A percentile compares a stretch with the other conserved stretches of the same genome.
phyloP scores from a whole-genome alignment of 2,329 filamentous ascomycete genomes.

The Myriosclerotinia scirpicola region DNA sequence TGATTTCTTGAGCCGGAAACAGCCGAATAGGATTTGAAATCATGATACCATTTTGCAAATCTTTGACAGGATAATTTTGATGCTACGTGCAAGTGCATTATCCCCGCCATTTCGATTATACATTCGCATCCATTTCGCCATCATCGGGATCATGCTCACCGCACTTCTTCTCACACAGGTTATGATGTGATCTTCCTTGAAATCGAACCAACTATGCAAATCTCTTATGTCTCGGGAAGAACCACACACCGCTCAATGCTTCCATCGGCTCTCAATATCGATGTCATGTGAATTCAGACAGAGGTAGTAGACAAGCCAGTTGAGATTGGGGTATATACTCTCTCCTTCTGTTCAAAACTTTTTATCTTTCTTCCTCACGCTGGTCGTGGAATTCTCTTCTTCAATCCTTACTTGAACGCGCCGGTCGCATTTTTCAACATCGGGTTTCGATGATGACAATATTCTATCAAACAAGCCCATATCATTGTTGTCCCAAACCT shows the following conservation, averaged over 20 bases:
- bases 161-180: not conserved
- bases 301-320: fast-evolving
- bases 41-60: not conserved
- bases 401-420: not conserved
- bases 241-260: not conserved
- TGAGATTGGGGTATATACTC: not conserved
- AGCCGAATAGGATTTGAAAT: not conserved
- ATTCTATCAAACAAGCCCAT: too few species aligned
- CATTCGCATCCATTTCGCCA: not conserved
- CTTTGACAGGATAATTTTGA: not conserved
- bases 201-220: not conserved
- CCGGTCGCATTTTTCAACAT: not conserved
- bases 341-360: not conserved
- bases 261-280: too few species aligned
- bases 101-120: not conserved
- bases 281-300: not conserved
- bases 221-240: not conserved
- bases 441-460: too few species aligned
- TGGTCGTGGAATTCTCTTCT: conserved; percentile 1
- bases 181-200: too few species aligned
- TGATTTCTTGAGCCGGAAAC: not conserved
- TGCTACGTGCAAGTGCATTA: not conserved
- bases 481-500: too few species aligned
- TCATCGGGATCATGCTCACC: not conserved
- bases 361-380: not conserved